These are phyloP conservation scores for Mycena epipterygia DNA, from an alignment of 768 basidiomycete species.

Conservation along the genomic window DNA sequence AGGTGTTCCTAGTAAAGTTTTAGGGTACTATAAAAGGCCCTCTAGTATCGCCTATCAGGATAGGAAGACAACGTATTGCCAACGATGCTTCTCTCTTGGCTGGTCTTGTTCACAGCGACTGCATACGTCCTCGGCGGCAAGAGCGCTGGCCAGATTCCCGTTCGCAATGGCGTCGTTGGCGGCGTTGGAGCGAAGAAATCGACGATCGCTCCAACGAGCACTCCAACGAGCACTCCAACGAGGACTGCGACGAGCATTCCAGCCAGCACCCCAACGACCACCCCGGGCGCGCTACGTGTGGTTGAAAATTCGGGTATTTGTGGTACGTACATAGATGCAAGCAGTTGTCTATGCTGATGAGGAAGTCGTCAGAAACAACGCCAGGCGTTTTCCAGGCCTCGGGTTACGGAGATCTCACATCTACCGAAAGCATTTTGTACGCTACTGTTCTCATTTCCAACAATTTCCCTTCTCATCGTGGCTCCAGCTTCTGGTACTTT, in stretches of 20 bases:
- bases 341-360: background rate
- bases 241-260: no score
- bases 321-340: constrained; percentile 52
- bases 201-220: background rate
- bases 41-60: no score
- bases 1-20: no score
- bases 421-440: constrained; percentile 70
- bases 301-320: constrained; percentile 75
- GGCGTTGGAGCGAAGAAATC: constrained; percentile 11
- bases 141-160: constrained; percentile 26
- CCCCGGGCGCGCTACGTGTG: constrained; percentile 67
- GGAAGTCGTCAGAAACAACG: constrained; percentile 65
- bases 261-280: no score
- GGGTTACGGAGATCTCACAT: constrained; percentile 74
- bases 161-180: constrained; percentile 24
- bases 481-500: constrained; percentile 76
- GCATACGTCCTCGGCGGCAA: constrained; percentile 11
- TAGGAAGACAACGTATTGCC: no score
- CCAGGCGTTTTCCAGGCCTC: no score
- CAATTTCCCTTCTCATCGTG: background rate
- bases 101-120: no score
- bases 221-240: constrained; percentile 40
- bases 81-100: no score
- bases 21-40: no score
- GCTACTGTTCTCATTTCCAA: no score